A percentile compares a stretch with the other conserved stretches of the same genome.
Conservation (phyloP, 2,329 filamentous ascomycete genomes). For the Ophiostoma perfectum region DNA sequence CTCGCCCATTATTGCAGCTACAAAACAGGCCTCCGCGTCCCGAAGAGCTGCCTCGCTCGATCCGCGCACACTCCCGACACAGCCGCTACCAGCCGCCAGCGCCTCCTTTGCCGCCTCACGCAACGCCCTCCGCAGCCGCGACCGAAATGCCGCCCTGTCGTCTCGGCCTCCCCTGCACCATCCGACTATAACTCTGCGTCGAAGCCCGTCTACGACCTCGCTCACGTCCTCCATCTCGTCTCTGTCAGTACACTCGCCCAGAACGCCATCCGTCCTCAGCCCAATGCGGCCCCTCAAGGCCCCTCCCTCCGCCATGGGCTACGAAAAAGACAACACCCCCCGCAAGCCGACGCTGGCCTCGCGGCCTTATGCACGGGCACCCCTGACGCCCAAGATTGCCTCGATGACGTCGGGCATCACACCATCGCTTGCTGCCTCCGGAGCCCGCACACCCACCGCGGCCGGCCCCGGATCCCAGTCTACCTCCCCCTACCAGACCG, state of each 20-base stretch:
- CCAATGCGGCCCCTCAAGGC: conserved; percentile 23
- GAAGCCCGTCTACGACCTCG: background rate
- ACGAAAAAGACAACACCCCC: conserved; percentile 39
- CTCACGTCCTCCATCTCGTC: conserved; percentile 17
- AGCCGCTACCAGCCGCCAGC: conserved; percentile 21
- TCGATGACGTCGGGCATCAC: conserved; percentile 27
- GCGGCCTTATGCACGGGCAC: conserved; percentile 46
- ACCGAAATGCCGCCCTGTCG: conserved; percentile 37
- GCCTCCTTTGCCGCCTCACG: conserved; percentile 26
- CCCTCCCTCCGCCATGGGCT: conserved; percentile 34
- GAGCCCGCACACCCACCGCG: background rate
- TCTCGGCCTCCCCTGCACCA: conserved; percentile 14
- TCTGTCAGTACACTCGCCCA: background rate
- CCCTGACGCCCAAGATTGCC: conserved; percentile 53
- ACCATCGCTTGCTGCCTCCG: background rate
- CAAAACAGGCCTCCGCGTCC: background rate
- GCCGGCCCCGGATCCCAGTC: background rate
- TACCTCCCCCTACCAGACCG: conserved; percentile 28
- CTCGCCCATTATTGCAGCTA: background rate
- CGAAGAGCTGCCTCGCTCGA: background rate
- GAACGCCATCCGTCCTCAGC: background rate
- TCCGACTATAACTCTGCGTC: conserved; percentile 14
- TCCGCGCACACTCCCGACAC: background rate
- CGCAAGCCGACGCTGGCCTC: conserved; percentile 61
- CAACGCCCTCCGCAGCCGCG: conserved; percentile 26